Conservation (phyloP, 495 filamentous ascomycete species). For the Penicillium alfredii region DNA sequence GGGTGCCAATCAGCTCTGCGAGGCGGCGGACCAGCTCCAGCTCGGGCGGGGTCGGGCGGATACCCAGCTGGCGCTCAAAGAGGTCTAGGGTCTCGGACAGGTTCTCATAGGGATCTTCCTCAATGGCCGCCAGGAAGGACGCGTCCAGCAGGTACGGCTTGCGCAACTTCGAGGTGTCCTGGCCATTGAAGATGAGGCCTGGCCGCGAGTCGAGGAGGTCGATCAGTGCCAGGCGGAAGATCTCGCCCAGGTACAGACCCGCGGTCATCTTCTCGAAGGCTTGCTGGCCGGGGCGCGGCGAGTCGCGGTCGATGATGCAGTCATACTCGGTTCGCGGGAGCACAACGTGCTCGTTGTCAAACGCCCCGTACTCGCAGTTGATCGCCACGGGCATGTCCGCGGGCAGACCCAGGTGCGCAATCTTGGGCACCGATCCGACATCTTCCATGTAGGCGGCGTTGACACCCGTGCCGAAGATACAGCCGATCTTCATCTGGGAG, state of each 20-base stretch:
- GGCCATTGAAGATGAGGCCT: constrained; percentile 72
- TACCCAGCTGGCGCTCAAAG: constrained; percentile 65
- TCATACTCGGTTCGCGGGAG: constrained; percentile 84
- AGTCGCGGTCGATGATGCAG: constrained; percentile 82
- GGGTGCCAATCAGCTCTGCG: constrained; percentile 89
- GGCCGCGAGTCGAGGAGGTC: constrained; percentile 76
- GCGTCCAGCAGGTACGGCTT: constrained; percentile 84
- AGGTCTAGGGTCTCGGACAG: constrained; percentile 76
- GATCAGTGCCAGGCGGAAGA: constrained; percentile 84
- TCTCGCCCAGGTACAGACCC: constrained; percentile 89
- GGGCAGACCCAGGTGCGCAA: constrained; percentile 89
- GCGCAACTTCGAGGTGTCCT: constrained; percentile 71
- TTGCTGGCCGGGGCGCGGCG: constrained; percentile 91
- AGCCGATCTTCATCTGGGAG: constrained; percentile 83
- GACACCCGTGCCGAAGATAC: constrained; percentile 97
- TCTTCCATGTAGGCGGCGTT: constrained; percentile 98
- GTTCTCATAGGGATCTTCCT: constrained; percentile 94
- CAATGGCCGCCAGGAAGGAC: constrained; percentile 91
- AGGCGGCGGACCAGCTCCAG: constrained; percentile 81
- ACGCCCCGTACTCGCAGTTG: constrained; percentile 98
- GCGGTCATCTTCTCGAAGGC: constrained; percentile 98
- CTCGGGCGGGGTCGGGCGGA: constrained; percentile 64
- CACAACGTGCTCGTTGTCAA: constrained; percentile 93
- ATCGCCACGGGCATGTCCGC: constrained; percentile 89
- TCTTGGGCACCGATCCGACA: constrained; percentile 84